Percentiles rank a stretch among this genome's conserved stretches.
Conservation (phyloP, 2,329 filamentous ascomycete genomes). For the Diaporthe batatas region DNA sequence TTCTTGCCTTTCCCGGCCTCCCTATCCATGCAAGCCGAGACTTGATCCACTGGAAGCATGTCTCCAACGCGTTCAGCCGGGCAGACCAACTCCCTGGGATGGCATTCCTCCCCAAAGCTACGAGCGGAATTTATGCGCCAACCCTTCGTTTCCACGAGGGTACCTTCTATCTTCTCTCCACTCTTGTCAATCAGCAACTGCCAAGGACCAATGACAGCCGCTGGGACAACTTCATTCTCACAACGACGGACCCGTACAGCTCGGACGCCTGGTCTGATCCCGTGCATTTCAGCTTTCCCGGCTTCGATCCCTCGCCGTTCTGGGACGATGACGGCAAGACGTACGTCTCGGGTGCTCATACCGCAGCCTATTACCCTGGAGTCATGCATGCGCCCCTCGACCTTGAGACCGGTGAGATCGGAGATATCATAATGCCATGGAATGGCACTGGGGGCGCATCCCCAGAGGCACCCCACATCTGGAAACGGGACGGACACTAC, state of each 20-base stretch:
- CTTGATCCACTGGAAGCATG: slow-evolving; percentile 3
- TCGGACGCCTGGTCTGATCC: slow-evolving; percentile 9
- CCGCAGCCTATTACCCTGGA: slow-evolving; percentile 8
- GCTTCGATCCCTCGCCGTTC: background rate
- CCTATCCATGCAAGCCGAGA: slow-evolving; percentile 12
- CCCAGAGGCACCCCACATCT: slow-evolving; percentile 20
- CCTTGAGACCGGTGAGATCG: background rate
- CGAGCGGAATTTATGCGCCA: slow-evolving; percentile 20
- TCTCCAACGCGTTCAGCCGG: slow-evolving; percentile 11
- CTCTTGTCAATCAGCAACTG: slow-evolving; percentile 7
- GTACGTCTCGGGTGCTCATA: slow-evolving; percentile 12
- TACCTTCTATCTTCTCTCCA: slow-evolving; percentile 1
- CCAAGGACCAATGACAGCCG: slow-evolving; percentile 13
- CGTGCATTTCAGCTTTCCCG: slow-evolving; percentile 22
- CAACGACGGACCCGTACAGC: slow-evolving; percentile 1
- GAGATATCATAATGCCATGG: slow-evolving; percentile 19
- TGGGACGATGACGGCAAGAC: slow-evolving; percentile 21
- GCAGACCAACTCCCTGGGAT: background rate
- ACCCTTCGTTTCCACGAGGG: slow-evolving; percentile 11
- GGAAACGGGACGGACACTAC: slow-evolving; percentile 10
- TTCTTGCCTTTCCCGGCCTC: background rate
- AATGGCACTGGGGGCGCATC: background rate
- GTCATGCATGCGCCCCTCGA: slow-evolving; percentile 12
- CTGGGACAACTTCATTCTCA: slow-evolving; percentile 14
- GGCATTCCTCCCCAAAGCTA: slow-evolving; percentile 17